Percentiles rank a stretch among this genome's conserved stretches.
Evolutionary conservation across 2,329 filamentous ascomycete genomes (phyloP).

Genomic region (Paraconiothyrium sp.): DNA sequence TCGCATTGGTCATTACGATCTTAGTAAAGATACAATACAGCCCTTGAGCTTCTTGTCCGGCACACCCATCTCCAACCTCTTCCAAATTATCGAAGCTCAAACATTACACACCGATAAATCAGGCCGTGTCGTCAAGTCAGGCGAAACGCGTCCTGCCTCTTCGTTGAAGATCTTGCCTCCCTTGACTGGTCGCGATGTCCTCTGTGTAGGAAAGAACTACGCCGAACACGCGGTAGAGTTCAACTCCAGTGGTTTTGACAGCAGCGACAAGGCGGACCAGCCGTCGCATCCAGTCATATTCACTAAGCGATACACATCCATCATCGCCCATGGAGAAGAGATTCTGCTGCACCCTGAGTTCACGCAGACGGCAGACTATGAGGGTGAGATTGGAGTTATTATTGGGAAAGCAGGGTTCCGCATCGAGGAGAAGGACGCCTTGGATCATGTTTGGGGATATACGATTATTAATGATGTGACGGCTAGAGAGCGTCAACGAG

Average conservation of each 20-base stretch:
- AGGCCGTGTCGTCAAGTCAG: constrained; percentile 48
- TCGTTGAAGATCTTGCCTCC: constrained; percentile 58
- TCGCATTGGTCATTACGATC: constrained; percentile 56
- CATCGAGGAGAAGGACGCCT: constrained; percentile 57
- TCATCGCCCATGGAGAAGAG: constrained; percentile 59
- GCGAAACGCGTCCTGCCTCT: constrained; percentile 45
- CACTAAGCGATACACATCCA: constrained; percentile 64
- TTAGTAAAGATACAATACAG: constrained; percentile 49
- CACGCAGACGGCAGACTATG: constrained; percentile 63
- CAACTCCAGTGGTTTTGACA: constrained; percentile 64
- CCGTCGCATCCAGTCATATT: constrained; percentile 66
- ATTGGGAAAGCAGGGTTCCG: constrained; percentile 61
- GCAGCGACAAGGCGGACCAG: constrained; percentile 62
- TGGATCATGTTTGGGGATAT: constrained; percentile 65
- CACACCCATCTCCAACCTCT: constrained; percentile 57
- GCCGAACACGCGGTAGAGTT: constrained; percentile 67
- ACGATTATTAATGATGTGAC: constrained; percentile 59
- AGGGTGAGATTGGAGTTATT: constrained; percentile 66
- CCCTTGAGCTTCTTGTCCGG: constrained; percentile 60
- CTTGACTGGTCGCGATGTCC: constrained; percentile 61
- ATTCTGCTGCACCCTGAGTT: constrained; percentile 60
- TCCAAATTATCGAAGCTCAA: constrained; percentile 63
- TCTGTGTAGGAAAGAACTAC: constrained; percentile 67
- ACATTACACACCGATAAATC: constrained; percentile 49
- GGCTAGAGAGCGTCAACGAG: constrained; percentile 35